Evolutionary conservation across 1,284 basidiomycete genomes (phyloP).

Genomic region (Sporisorium graminicola): DNA sequence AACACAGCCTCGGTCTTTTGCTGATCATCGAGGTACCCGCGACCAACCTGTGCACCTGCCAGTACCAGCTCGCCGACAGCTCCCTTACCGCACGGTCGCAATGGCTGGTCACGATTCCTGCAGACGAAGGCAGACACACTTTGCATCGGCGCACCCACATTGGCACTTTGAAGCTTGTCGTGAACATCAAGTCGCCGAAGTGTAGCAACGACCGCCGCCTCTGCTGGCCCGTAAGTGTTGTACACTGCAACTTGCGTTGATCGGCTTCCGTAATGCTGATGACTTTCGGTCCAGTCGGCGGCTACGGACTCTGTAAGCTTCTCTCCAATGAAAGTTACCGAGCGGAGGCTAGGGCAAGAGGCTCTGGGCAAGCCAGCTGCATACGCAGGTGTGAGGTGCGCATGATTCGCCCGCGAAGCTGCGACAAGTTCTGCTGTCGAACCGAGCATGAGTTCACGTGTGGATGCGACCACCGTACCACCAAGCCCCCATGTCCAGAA

Average conservation of each 20-base stretch:
- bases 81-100: constrained; percentile 44
- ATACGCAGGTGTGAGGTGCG: constrained; percentile 60
- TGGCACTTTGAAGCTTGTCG: constrained; percentile 53
- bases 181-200: constrained; percentile 14
- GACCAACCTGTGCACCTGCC: constrained; percentile 25
- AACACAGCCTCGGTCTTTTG: constrained; percentile 23
- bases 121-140: constrained; percentile 50
- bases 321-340: constrained; percentile 61
- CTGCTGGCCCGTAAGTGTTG: constrained; percentile 49
- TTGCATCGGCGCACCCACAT: constrained; percentile 56
- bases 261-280: neutral
- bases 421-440: constrained; percentile 18
- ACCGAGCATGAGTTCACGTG: constrained; percentile 25
- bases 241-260: constrained; percentile 9
- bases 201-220: constrained; percentile 38
- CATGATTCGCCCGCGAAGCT: constrained; percentile 24
- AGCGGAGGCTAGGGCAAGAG: constrained; percentile 41
- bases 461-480: constrained; percentile 32
- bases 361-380: constrained; percentile 49
- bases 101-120: constrained; percentile 19
- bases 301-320: constrained; percentile 61
- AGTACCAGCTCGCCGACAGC: constrained; percentile 57
- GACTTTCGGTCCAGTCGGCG: constrained; percentile 47
- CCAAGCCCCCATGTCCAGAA: constrained; percentile 48
- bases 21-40: constrained; percentile 28